Percentiles rank a stretch among this genome's conserved stretches.
Conservation (phyloP, 2,329 filamentous ascomycete species). For the Trichothecium roseum region DNA sequence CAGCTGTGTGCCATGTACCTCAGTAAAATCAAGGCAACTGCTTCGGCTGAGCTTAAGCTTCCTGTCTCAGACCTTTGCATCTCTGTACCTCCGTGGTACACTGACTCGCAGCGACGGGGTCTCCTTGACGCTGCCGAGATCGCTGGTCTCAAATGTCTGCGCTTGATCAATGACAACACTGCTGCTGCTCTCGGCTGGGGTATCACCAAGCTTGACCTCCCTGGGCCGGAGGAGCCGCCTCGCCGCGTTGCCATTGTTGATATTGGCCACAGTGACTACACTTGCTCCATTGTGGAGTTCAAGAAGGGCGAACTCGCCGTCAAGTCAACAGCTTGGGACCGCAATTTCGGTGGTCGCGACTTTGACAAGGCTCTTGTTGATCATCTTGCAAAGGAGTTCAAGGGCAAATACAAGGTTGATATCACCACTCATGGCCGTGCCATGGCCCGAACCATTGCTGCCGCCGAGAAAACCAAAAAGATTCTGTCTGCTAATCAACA, state of each 20-base stretch:
- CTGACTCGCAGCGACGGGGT: constrained; percentile 80
- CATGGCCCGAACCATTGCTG: constrained; percentile 72
- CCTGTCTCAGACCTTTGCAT: constrained; percentile 90
- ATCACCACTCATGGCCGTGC: constrained; percentile 87
- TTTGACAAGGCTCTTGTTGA: constrained; percentile 93
- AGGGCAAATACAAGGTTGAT: constrained; percentile 96
- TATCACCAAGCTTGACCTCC: constrained; percentile 95
- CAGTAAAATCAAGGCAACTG: constrained; percentile 85
- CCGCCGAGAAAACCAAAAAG: constrained; percentile 98
- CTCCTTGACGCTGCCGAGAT: constrained; percentile 89
- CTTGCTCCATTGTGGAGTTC: constrained; percentile 89
- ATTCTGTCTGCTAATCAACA: constrained; percentile 89
- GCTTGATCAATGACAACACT: constrained; percentile 96
- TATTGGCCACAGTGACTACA: constrained; percentile 95
- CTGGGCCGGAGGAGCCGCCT: constrained; percentile 79
- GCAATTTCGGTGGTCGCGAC: constrained; percentile 93
- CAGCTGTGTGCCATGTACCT: constrained; percentile 94
- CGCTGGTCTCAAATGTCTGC: constrained; percentile 82
- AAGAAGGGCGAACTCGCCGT: constrained; percentile 92
- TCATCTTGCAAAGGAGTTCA: constrained; percentile 92
- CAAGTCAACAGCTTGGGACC: constrained; percentile 85
- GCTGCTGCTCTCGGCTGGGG: constrained; percentile 92
- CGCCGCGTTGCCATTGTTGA: constrained; percentile 86
- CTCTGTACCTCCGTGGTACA: constrained; percentile 95
- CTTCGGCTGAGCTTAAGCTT: constrained; percentile 76